Evolutionary conservation across 768 basidiomycete species (phyloP).

Genomic region (Agrocybe pediades): DNA sequence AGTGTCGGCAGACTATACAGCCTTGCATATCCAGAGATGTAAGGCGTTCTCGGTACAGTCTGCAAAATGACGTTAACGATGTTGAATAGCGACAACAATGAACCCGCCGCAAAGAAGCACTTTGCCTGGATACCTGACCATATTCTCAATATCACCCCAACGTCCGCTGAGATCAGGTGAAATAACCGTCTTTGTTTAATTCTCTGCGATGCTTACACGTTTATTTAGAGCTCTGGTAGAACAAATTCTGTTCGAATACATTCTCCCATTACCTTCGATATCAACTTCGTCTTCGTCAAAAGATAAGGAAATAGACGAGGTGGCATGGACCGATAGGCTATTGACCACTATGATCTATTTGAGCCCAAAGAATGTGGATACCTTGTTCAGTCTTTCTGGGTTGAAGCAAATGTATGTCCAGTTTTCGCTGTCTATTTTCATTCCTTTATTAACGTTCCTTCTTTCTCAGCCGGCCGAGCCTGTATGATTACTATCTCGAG

Average conservation of each 20-base stretch:
- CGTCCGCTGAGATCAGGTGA: slow-evolving; percentile 62
- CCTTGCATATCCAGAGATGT: slow-evolving; percentile 91
- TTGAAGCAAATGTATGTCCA: slow-evolving; percentile 62
- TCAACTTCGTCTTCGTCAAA: slow-evolving; percentile 45
- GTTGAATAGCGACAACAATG: slow-evolving; percentile 71
- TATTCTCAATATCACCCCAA: slow-evolving; percentile 58
- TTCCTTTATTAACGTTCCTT: slow-evolving; percentile 2
- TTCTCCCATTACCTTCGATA: slow-evolving; percentile 75
- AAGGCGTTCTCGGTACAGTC: slow-evolving; percentile 28
- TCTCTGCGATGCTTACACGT: not conserved
- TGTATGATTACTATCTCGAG: slow-evolving; percentile 71
- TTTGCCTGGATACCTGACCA: slow-evolving; percentile 93
- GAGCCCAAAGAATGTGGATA: slow-evolving; percentile 56
- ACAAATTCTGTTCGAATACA: slow-evolving; percentile 66
- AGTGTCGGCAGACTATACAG: slow-evolving; percentile 78
- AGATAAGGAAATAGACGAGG: slow-evolving; percentile 69
- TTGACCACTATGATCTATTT: slow-evolving; percentile 72
- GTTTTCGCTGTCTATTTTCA: not conserved
- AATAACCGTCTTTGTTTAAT: not conserved
- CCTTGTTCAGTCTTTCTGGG: slow-evolving; percentile 61
- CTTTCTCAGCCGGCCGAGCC: slow-evolving; percentile 57
- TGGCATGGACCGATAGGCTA: slow-evolving; percentile 82
- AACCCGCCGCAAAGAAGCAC: slow-evolving; percentile 68
- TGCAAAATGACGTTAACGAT: slow-evolving; percentile 1
- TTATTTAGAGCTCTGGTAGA: slow-evolving; percentile 62